A percentile compares a stretch with the other conserved stretches of the same genome.
Evolutionary conservation across 2,329 filamentous ascomycete genomes (phyloP).

Genomic region (Sclerotinia sclerotiorum): DNA sequence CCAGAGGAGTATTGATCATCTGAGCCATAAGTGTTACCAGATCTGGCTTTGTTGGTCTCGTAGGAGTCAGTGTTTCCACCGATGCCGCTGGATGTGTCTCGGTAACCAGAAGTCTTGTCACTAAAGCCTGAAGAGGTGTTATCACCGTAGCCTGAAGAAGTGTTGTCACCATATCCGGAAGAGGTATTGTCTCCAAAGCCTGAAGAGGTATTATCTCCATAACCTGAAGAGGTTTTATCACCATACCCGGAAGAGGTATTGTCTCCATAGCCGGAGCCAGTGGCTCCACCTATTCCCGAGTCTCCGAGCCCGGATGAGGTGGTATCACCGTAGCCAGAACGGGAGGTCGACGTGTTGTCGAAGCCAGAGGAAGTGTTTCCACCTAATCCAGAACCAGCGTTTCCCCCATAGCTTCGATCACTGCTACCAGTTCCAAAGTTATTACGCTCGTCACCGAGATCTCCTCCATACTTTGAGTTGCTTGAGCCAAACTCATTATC

Average conservation of each 20-base stretch:
- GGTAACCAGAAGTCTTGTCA: background rate
- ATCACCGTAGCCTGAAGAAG: conserved; percentile 15
- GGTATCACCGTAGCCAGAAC: background rate
- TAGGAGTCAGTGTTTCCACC: conserved; percentile 27
- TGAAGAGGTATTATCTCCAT: no score
- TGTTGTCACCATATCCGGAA: no score
- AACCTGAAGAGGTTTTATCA: no score
- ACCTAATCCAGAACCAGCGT: conserved; percentile 29
- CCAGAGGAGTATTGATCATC: conserved; percentile 22
- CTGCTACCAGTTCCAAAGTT: conserved; percentile 19
- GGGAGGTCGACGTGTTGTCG: conserved; percentile 30
- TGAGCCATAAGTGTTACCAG: conserved; percentile 28
- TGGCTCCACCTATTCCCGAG: conserved; percentile 29
- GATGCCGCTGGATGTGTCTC: conserved; percentile 14
- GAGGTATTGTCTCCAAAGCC: no score
- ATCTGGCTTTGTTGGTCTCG: conserved; percentile 20
- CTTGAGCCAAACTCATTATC: conserved; percentile 26
- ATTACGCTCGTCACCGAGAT: conserved; percentile 12
- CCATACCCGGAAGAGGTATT: no score
- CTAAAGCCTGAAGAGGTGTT: conserved; percentile 21
- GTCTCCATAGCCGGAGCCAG: conserved; percentile 24
- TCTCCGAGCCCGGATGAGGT: conserved; percentile 7
- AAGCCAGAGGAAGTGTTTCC: conserved; percentile 24
- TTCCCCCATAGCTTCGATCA: conserved; percentile 21
- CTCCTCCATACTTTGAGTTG: conserved; percentile 15